Conservation (phyloP, 345 rosid genomes). For the Hibiscus tridactylites region DNA sequence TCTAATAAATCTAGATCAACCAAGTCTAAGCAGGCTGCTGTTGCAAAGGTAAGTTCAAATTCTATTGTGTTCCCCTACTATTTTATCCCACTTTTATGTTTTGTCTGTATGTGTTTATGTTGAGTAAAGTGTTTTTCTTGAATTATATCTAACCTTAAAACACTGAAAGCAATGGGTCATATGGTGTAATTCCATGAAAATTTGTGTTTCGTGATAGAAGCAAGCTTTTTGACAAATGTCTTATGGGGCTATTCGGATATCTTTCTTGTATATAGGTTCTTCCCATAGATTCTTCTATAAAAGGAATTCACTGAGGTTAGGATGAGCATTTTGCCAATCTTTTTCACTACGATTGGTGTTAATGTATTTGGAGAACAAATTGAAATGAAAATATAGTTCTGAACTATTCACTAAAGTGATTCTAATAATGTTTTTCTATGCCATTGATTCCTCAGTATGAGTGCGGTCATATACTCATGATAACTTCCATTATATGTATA, state of each 20-base stretch:
- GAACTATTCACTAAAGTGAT: neutral
- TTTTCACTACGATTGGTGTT: neutral
- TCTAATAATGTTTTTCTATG: neutral
- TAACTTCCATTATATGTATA: too few relatives aligned
- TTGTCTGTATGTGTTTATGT: neutral
- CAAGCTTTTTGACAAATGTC: neutral
- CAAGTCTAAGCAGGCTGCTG: slow-evolving; percentile 72
- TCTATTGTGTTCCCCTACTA: neutral
- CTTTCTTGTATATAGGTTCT: neutral
- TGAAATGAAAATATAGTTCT: neutral
- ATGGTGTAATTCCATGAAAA: neutral
- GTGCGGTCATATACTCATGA: too few relatives aligned
- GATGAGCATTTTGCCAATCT: neutral
- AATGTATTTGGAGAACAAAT: neutral
- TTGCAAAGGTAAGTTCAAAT: slow-evolving; percentile 50
- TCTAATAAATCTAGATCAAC: slow-evolving; percentile 73
- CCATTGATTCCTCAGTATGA: too few relatives aligned
- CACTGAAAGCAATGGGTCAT: neutral
- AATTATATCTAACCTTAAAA: neutral
- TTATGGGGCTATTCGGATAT: neutral
- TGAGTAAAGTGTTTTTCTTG: neutral
- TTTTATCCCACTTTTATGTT: neutral
- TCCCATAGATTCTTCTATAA: neutral
- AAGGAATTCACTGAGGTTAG: neutral
- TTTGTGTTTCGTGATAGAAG: neutral